A percentile compares a stretch with the other conserved stretches of the same genome.
Conservation (phyloP, 495 filamentous ascomycete genomes). For the Neurospora sp. region DNA sequence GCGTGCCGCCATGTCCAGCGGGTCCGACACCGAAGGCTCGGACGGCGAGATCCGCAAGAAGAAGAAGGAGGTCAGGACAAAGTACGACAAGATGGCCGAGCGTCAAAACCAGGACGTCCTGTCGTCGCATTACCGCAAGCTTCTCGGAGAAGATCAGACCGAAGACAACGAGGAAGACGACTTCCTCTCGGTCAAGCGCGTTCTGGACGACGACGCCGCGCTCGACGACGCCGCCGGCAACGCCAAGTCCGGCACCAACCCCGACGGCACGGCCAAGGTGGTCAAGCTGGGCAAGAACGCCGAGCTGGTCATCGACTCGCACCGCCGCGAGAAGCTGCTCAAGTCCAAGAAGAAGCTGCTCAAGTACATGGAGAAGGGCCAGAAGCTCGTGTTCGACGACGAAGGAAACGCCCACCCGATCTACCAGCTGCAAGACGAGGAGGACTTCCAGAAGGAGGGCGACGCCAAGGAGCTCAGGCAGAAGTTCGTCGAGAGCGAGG, state of each 20-base stretch:
- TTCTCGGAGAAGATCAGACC: slow-evolving; percentile 60
- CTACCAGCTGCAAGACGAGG: slow-evolving; percentile 82
- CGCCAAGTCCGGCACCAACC: slow-evolving; percentile 17
- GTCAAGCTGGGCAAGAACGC: slow-evolving; percentile 40
- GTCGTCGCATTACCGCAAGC: slow-evolving; percentile 79
- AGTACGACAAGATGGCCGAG: slow-evolving; percentile 96
- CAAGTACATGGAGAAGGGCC: slow-evolving; percentile 76
- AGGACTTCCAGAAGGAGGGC: slow-evolving; percentile 63
- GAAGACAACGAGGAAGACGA: slow-evolving; percentile 49
- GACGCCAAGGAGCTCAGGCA: slow-evolving; percentile 62
- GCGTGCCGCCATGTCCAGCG: slow-evolving; percentile 46
- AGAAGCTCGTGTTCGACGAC: slow-evolving; percentile 83
- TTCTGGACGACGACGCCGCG: slow-evolving; percentile 47
- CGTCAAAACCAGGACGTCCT: slow-evolving; percentile 90
- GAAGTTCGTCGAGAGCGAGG: slow-evolving; percentile 66
- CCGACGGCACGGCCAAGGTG: slow-evolving; percentile 34
- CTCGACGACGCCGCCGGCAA: slow-evolving; percentile 26
- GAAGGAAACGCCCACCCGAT: slow-evolving; percentile 74
- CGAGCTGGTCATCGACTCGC: slow-evolving; percentile 76
- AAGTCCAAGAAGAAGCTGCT: slow-evolving; percentile 88
- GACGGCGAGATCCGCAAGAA: slow-evolving; percentile 45
- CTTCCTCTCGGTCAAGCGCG: slow-evolving; percentile 83
- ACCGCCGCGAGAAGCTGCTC: slow-evolving; percentile 84
- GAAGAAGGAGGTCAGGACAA: slow-evolving; percentile 65
- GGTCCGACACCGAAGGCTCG: slow-evolving; percentile 31